Evolutionary conservation across 257 asterid genomes (phyloP).

Genomic region (Lantana camara): DNA sequence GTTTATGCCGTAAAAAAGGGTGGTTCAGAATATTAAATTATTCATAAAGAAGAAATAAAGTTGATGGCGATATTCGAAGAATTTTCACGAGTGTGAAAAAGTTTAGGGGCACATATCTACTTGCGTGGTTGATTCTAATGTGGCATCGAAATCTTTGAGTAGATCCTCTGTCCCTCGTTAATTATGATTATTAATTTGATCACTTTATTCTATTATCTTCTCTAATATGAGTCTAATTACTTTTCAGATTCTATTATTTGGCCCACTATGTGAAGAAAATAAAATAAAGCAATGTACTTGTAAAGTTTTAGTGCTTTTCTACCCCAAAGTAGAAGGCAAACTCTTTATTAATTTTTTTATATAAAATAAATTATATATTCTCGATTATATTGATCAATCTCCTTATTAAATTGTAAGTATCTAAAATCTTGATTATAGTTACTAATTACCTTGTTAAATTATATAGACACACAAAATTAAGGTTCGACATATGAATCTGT

Average conservation of each 20-base stretch:
- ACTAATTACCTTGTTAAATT: too few relatives aligned
- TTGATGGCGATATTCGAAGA: too few relatives aligned
- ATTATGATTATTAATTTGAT: not conserved
- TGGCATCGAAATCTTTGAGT: constrained; percentile 36
- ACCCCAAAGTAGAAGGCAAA: constrained; percentile 6
- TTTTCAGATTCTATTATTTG: not conserved
- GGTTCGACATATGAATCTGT: too few relatives aligned
- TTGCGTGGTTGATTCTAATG: constrained; percentile 31
- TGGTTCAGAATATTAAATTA: not conserved
- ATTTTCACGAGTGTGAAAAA: not conserved
- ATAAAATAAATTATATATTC: too few relatives aligned
- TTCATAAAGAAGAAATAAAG: not conserved
- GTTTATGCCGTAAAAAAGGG: too few relatives aligned
- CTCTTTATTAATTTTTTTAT: too few relatives aligned
- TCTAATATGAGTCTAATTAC: not conserved
- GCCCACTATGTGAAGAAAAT: not conserved
- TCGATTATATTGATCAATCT: too few relatives aligned
- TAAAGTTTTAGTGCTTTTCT: constrained; percentile 15
- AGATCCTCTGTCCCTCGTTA: constrained; percentile 19
- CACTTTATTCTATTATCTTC: not conserved
- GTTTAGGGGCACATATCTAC: too few relatives aligned
- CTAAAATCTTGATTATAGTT: too few relatives aligned
- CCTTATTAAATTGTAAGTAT: too few relatives aligned
- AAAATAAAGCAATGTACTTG: not conserved
- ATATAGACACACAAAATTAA: too few relatives aligned